A percentile compares a stretch with the other conserved stretches of the same genome.
Conservation (phyloP, 2,329 filamentous ascomycete genomes). For the Fusarium sp. region DNA sequence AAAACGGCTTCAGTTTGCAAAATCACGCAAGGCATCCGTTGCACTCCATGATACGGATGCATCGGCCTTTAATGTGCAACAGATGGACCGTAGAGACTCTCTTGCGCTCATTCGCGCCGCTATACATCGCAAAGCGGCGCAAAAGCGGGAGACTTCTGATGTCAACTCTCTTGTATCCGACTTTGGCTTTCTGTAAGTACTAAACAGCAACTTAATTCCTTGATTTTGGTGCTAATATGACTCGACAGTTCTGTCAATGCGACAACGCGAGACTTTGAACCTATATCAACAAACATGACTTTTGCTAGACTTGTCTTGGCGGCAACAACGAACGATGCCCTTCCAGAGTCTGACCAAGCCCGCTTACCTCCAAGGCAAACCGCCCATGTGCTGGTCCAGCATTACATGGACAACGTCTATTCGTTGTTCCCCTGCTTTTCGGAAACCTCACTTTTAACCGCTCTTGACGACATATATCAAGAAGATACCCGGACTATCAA, state of each 20-base stretch:
- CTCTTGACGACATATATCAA: conserved; percentile 84
- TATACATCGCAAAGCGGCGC: conserved; percentile 71
- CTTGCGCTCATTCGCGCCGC: conserved; percentile 68
- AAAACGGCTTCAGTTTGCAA: conserved; percentile 75
- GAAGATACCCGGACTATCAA: conserved; percentile 69
- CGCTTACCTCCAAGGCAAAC: conserved; percentile 76
- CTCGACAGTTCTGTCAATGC: conserved; percentile 85
- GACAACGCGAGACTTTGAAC: conserved; percentile 92
- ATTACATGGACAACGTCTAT: conserved; percentile 86
- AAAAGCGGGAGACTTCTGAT: conserved; percentile 78
- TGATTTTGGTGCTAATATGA: conserved; percentile 3
- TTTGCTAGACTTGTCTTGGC: conserved; percentile 89
- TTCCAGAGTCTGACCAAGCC: conserved; percentile 69
- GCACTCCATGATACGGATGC: conserved; percentile 69
- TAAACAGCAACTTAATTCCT: neutral
- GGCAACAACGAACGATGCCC: conserved; percentile 77
- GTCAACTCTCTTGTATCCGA: conserved; percentile 93
- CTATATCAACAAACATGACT: conserved; percentile 87
- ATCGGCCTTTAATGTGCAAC: conserved; percentile 36
- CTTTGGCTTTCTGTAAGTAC: conserved; percentile 83
- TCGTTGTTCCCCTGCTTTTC: conserved; percentile 83
- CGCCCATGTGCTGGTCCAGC: conserved; percentile 76
- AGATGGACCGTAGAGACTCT: conserved; percentile 70
- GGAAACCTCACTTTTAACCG: conserved; percentile 79
- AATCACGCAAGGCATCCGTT: conserved; percentile 75